Evolutionary conservation across 192 early-diverging fungal species (phyloP).

Genomic region (Umbelopsis sp.): DNA sequence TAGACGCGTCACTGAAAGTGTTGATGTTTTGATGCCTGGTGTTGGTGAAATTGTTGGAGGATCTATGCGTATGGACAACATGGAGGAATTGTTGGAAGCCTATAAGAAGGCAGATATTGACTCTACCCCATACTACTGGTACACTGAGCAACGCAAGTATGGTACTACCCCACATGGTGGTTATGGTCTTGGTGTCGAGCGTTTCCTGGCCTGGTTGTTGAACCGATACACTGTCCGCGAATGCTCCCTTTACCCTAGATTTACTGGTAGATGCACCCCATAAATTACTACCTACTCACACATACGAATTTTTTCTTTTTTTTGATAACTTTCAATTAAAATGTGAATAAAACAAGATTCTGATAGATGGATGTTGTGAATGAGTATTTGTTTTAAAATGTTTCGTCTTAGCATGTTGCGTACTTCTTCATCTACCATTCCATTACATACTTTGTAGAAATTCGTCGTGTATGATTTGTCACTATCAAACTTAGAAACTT

Average conservation of each 20-base stretch:
- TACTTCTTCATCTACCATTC: no score
- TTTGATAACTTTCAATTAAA: not conserved
- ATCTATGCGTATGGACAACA: slow-evolving; percentile 93
- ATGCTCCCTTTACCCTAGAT: slow-evolving; percentile 91
- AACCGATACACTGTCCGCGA: slow-evolving; percentile 91
- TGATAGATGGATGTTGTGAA: no score
- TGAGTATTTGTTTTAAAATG: no score
- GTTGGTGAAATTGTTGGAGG: slow-evolving; percentile 99
- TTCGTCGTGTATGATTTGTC: no score
- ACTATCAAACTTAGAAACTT: no score
- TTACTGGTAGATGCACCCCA: slow-evolving; percentile 83
- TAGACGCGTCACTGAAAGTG: slow-evolving; percentile 86
- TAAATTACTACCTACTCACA: slow-evolving; percentile 39
- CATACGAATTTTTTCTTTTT: not conserved
- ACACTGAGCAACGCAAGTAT: slow-evolving; percentile 98
- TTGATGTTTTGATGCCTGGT: slow-evolving; percentile 96
- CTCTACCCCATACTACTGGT: slow-evolving; percentile 97
- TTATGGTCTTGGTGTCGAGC: slow-evolving; percentile 96
- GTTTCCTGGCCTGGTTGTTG: slow-evolving; percentile 96
- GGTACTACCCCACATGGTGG: slow-evolving; percentile 96
- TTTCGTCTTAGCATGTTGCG: no score
- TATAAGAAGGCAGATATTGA: slow-evolving; percentile 68
- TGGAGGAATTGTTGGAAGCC: slow-evolving; percentile 46
- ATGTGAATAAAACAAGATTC: not conserved
- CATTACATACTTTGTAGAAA: no score